Percentiles rank a stretch among this genome's conserved stretches.
Evolutionary conservation across 768 basidiomycete species (phyloP).

Genomic region (Lepiota venenata): DNA sequence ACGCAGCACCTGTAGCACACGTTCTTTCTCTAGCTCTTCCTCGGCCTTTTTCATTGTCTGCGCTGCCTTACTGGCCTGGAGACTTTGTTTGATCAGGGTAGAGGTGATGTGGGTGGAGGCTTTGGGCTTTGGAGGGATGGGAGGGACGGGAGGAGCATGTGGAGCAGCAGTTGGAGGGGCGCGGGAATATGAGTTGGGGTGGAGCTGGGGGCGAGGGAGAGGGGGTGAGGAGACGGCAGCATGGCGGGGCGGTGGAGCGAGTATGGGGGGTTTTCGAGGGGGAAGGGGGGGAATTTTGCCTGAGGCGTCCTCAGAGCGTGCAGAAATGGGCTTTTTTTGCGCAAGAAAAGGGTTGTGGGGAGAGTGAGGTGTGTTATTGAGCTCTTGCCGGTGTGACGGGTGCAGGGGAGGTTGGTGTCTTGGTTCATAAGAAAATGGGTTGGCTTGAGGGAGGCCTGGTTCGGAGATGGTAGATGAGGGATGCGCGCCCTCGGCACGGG

Average conservation of each 20-base stretch:
- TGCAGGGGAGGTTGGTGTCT: constrained; percentile 25
- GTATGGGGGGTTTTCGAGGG: constrained; percentile 41
- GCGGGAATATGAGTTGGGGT: constrained; percentile 6
- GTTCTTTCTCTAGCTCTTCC: constrained; percentile 62
- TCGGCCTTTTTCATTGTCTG: constrained; percentile 70
- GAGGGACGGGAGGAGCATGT: constrained; percentile 13
- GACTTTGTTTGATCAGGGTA: constrained; percentile 66
- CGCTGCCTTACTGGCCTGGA: constrained; percentile 71
- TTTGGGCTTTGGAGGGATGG: constrained; percentile 15
- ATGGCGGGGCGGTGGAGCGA: constrained; percentile 37
- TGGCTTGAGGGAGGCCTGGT: constrained; percentile 10
- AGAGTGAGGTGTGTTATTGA: constrained; percentile 16
- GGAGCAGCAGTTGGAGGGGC: constrained; percentile 8
- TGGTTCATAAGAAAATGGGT: constrained; percentile 13
- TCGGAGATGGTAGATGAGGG: neutral
- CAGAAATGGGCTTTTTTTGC: constrained; percentile 11
- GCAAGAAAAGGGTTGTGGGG: constrained; percentile 40
- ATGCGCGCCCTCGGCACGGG: neutral
- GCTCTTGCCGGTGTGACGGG: constrained; percentile 23
- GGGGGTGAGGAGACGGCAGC: constrained; percentile 19
- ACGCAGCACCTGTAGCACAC: constrained; percentile 69
- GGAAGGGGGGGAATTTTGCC: constrained; percentile 45
- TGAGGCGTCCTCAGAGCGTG: constrained; percentile 16
- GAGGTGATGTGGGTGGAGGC: constrained; percentile 47
- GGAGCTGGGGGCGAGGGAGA: constrained; percentile 18